These are phyloP conservation scores for Hanseniaspora occidentalis DNA, from an alignment of 805 yeast genomes.

Conservation along the genomic window DNA sequence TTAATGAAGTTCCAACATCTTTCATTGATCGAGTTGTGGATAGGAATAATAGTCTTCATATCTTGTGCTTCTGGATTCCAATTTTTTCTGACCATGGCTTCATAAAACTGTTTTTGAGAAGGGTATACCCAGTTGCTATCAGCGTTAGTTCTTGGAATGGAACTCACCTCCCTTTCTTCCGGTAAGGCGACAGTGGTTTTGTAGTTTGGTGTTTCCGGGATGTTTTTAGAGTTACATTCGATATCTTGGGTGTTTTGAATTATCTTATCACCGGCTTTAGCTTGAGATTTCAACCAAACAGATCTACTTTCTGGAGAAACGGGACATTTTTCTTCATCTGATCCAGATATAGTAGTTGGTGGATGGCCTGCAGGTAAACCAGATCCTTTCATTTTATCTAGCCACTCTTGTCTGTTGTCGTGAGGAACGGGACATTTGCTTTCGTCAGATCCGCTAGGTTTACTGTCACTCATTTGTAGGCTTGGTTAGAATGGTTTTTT, in stretches of 20 bases:
- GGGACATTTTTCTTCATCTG: slow-evolving; percentile 39
- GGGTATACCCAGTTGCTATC: slow-evolving; percentile 85
- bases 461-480: not conserved
- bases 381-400: slow-evolving; percentile 12
- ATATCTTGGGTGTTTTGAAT: slow-evolving; percentile 14
- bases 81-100: slow-evolving; percentile 84
- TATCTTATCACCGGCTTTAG: slow-evolving; percentile 11
- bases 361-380: slow-evolving; percentile 9
- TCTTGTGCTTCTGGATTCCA: slow-evolving; percentile 75
- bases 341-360: slow-evolving; percentile 2
- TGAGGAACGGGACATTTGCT: slow-evolving; percentile 62
- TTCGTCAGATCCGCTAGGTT: slow-evolving; percentile 1
- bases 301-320: slow-evolving; percentile 53
- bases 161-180: slow-evolving; percentile 61
- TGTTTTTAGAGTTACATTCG: slow-evolving; percentile 35
- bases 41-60: slow-evolving; percentile 85
- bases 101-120: slow-evolving; percentile 85
- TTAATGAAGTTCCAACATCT: slow-evolving; percentile 78
- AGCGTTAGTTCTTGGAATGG: slow-evolving; percentile 70
- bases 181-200: slow-evolving; percentile 37
- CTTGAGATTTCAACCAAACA: slow-evolving; percentile 33
- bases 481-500: too few species aligned
- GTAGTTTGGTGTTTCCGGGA: slow-evolving; percentile 25
- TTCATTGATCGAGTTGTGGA: slow-evolving; percentile 89
- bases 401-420: slow-evolving; percentile 45